Base-by-base conservation (phyloP, 768 basidiomycete species). In the Suillus subluteus region DNA sequence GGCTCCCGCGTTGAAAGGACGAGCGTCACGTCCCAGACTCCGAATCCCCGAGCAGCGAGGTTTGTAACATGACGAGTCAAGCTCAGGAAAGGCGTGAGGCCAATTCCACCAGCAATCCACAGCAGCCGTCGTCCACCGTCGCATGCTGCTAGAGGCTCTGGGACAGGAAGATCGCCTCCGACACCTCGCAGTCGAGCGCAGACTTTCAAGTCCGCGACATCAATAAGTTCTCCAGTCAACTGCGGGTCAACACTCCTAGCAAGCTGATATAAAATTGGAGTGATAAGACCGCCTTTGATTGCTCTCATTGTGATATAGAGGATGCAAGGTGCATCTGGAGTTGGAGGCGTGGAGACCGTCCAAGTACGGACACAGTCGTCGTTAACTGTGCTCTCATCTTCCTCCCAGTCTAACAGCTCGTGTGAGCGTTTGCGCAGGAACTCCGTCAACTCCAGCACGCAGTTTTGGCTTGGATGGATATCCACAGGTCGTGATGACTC, bases 91-190 rank as follows among this genome's bases (percentile, higher is more conserved):
- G 87, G 88, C 21, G 89, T 90, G 23, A 90, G 58, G 4, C 89
- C 88, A 48, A 90, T 89, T 1, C 88, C 88, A 30, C 87, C 88
- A 1, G 87, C 87, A n/a, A 87, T 75, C 87, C 86, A 89, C 35
- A 88, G 73, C 37, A 87, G 70, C 40, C 78, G 78, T 52, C 65
- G 73, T 18, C 66, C 71, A 12, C 67, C 68, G 11, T 73, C 73
- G n/a, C 73, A 74, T 30, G 67, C 73, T 7, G 73, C 72, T 23
- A 73, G 9, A 1, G 73, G 72, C 5, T 66, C 63, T 3, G 73
- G 73, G 0, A 73, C 62, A 1, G 71, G 67, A 65, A 89, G 87
- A 5, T 82, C 78, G 1, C 89, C 88, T 0, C 79, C 82, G 35
- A 89, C 73, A 0, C 88, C 88, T 4, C 85, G 79, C 6, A 89